These are phyloP conservation scores for Leishmania gerbilli DNA, from an alignment of 208 protist species.

Conservation along the genomic window DNA sequence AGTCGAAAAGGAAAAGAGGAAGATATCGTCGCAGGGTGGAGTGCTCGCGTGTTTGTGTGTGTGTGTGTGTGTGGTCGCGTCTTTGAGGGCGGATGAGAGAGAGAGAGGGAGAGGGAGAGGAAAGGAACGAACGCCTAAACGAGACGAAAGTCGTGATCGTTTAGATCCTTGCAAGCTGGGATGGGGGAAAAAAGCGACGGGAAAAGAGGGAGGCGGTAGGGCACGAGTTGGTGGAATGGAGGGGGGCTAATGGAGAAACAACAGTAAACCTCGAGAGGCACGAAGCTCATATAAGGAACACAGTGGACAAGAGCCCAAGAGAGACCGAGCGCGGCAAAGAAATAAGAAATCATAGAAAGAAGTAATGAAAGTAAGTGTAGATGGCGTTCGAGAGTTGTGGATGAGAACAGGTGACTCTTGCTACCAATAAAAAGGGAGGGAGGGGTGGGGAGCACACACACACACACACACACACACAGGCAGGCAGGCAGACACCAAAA, in stretches of 20 bases:
- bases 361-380: neutral
- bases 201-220: slow-evolving; percentile 11
- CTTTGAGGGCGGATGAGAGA: neutral
- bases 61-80: neutral
- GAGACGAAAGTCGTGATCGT: neutral
- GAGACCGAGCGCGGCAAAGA: neutral
- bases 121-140: neutral
- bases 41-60: neutral
- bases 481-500: neutral
- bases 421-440: neutral
- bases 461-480: neutral
- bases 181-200: neutral
- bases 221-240: neutral
- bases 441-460: neutral
- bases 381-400: neutral
- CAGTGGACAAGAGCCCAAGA: neutral
- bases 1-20: neutral
- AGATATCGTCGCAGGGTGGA: neutral
- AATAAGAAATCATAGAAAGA: slow-evolving; percentile 19
- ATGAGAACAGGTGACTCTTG: neutral
- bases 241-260: neutral
- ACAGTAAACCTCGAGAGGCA: neutral
- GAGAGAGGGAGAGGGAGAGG: neutral
- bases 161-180: neutral
- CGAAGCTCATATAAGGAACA: neutral